These are phyloP conservation scores for Neurospora pannonica DNA, from an alignment of 495 filamentous ascomycete species.

Conservation along the genomic window DNA sequence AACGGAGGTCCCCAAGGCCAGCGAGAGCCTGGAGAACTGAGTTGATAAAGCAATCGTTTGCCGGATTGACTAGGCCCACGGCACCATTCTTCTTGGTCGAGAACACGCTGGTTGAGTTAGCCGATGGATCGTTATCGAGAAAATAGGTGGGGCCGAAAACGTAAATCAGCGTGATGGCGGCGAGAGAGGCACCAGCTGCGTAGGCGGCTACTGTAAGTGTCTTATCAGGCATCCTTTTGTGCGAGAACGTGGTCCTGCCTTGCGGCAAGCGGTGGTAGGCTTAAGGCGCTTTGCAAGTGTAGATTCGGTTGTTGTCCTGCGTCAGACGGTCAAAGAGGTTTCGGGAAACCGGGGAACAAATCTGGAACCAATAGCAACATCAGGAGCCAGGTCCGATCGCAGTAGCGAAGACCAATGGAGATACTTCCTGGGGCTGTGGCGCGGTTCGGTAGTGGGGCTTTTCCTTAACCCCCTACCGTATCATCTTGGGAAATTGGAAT, in stretches of 20 bases:
- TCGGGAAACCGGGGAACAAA: neutral
- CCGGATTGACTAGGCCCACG: conserved; percentile 81
- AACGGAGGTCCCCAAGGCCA: conserved; percentile 82
- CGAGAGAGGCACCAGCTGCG: conserved; percentile 89
- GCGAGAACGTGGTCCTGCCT: neutral
- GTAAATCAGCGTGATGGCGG: conserved; percentile 91
- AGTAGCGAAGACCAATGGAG: neutral
- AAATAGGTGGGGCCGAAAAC: conserved; percentile 95
- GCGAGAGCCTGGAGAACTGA: conserved; percentile 90
- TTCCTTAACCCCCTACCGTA: no score
- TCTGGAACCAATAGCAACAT: neutral
- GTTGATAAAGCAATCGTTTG: conserved; percentile 99
- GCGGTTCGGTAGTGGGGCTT: no score
- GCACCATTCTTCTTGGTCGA: conserved; percentile 72
- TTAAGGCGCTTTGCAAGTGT: neutral
- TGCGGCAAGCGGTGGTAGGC: neutral
- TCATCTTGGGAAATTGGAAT: no score
- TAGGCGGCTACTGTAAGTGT: conserved; percentile 81
- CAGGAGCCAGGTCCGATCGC: neutral
- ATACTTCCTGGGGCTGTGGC: no score
- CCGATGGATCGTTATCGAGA: conserved; percentile 65
- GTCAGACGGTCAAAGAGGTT: neutral
- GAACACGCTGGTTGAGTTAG: conserved; percentile 9
- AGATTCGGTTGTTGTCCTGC: neutral
- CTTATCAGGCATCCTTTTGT: conserved; percentile 66